Evolutionary conservation across 1,284 basidiomycete species (phyloP), one percentile per base, ranked within the genome.

Genomic region (Cutaneotrichosporon sp.): DNA sequence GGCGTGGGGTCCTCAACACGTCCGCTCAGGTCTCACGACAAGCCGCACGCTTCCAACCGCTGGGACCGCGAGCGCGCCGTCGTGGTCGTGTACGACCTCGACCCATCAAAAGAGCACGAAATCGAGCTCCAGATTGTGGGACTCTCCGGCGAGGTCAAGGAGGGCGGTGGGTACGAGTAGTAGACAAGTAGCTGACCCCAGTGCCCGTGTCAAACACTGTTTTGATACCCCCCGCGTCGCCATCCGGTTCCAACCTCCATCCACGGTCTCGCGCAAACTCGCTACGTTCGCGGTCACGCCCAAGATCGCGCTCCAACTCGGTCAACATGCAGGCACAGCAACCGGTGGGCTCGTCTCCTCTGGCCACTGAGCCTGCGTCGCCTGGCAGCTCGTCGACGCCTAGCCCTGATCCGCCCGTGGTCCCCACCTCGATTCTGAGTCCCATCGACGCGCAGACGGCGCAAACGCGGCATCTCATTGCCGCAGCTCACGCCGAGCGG

Each of bases 111-210:
- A 49, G 74, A 76, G 56, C 74, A 76, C 54, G 72, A 76, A 55
- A 65, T 76, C 30, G 74, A 76, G 60, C 58, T 76, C 44, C 66
- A 70, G 51, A 72, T 76, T 13, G 68, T 76, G 10, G 74, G 72
- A 2, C 54, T 70, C 38, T 46, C 63, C 4, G 60, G 62, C 30
- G 67, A 67, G 38, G 58, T 62, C 36, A 56, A 59, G 26, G 64
- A 67, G 36, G 52, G 52, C 14, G 13, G 62, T 17, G 58, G 66
- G 8, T 13, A n/a, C n/a, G n/a, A n/a, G n/a, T 7, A 10, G 4
- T n/a, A 0, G 30, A n/a, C 30, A 8, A 3, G 2, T 4, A n/a
- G 38, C 55, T 56, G 26, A 58, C 42, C 15, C 23, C 37, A 57
- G 51, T 42, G n/a, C 42, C 55, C 52, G 66, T 68, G 17, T 70